phyloP scores from a whole-genome alignment of 192 early-diverging fungal genomes.

The Chytriomyces sp. region DNA sequence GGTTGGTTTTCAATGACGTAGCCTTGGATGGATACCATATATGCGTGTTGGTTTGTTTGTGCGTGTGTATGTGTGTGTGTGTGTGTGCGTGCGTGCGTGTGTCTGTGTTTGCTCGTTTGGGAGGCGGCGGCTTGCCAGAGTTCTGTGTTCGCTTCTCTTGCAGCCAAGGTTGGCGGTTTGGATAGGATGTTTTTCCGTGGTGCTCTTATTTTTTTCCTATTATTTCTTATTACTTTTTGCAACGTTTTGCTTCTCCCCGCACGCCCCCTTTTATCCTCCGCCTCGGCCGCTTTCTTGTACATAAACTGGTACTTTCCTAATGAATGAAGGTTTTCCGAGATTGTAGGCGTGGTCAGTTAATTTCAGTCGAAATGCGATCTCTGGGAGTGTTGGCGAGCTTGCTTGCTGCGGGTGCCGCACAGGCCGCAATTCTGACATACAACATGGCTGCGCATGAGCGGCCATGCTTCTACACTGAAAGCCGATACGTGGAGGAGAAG shows the following conservation, averaged over 20 bases:
- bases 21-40: no score
- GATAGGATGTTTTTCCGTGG: neutral
- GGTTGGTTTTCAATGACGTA: neutral
- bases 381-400: neutral
- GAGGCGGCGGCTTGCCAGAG: neutral
- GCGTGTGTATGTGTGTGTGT: no score
- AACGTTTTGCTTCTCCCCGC: neutral
- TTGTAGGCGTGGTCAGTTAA: no score
- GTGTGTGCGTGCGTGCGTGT: no score
- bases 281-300: neutral
- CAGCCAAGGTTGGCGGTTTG: no score
- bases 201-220: neutral
- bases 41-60: no score
- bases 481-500: slow-evolving; percentile 84
- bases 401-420: neutral
- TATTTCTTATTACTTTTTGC: neutral
- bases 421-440: slow-evolving; percentile 78
- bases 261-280: no score
- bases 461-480: slow-evolving; percentile 86
- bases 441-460: slow-evolving; percentile 85
- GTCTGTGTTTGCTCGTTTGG: no score
- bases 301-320: no score
- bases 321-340: no score
- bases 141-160: no score
- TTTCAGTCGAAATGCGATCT: no score